Percentiles rank a stretch among this genome's conserved stretches.
Conservation (phyloP, 192 early-diverging fungal genomes). For the Spizellomyces sp. region DNA sequence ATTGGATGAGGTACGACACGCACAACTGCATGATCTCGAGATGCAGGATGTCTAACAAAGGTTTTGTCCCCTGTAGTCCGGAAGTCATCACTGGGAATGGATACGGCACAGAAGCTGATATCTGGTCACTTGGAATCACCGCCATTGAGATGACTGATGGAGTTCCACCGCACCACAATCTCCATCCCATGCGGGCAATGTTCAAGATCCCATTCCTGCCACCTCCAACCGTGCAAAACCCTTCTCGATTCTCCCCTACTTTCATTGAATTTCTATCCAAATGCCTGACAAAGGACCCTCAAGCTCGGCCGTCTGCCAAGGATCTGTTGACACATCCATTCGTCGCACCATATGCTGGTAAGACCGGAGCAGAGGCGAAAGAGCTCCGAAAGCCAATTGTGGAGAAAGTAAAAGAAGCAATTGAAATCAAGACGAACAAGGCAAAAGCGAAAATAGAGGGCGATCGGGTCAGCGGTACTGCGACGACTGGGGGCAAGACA, state of each 20-base stretch:
- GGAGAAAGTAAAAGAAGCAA: conserved; percentile 32
- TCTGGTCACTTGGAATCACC: conserved; percentile 65
- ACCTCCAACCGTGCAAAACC: conserved; percentile 39
- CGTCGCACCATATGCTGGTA: conserved; percentile 16
- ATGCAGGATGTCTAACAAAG: conserved; percentile 48
- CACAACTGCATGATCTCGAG: conserved; percentile 25
- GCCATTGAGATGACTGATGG: conserved; percentile 64
- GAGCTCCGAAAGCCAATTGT: conserved; percentile 16
- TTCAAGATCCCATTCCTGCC: conserved; percentile 51
- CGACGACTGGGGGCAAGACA: neutral
- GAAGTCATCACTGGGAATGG: conserved; percentile 54
- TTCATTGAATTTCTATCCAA: conserved; percentile 42
- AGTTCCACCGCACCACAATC: conserved; percentile 48
- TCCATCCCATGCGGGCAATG: conserved; percentile 48
- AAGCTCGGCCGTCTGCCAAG: conserved; percentile 28
- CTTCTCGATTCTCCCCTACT: neutral
- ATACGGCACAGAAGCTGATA: conserved; percentile 54
- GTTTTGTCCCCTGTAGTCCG: conserved; percentile 70
- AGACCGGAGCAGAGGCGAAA: conserved; percentile 7
- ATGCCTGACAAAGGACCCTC: conserved; percentile 45
- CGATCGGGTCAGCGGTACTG: neutral
- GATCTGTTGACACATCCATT: conserved; percentile 43
- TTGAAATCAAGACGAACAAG: neutral
- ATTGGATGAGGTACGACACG: conserved; percentile 35
- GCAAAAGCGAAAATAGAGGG: neutral